Base-by-base conservation (phyloP, 2,329 filamentous ascomycete genomes). In the Claviceps purpurea region DNA sequence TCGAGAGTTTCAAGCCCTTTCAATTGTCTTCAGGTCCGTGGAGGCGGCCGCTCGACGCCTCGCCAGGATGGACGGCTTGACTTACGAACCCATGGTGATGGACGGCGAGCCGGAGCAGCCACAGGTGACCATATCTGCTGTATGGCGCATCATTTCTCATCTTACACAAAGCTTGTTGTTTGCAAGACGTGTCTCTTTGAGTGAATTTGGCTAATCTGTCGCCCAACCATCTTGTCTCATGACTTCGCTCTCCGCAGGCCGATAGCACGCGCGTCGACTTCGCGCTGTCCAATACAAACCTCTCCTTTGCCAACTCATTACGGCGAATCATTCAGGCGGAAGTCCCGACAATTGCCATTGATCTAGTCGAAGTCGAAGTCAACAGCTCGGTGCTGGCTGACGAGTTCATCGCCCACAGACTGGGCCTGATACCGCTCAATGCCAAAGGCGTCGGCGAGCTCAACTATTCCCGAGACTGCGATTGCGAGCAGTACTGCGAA, bases 311-410 rank as follows among this genome's bases (percentile, higher is more conserved):
- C 62, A 98, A 98, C 75, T 86, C 89, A 46, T 73, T 97, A 56
- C 90, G 91, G 56, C 87, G 91, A 64, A 78, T 89, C 54, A 91
- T 97, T 72, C 84, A 95, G 58, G 87, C 89, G 62, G 91, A 98
- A 71, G 87, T 98, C 54, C 90, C 91, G 11, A 96, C 89, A 24
- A 83, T 97, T 61, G 90, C 93, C 57, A 90, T 97, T 67, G 91
- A 98, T 64, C 79, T 95, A 14, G 90, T 97, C 56, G 89, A 97
- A 68, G 84, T 98, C 58, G 84, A 94, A 64, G 79, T 78, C 62
- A 98, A 98, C 74, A 95, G 86, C 53, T 94, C 90, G n/a, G 90
- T 96, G 4, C 81, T 97, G 14, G 87, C 91, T 55, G 91, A 98
- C 69, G 91, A 98, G 70, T 95, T 97, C 69, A 84, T 98, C 59